Base-by-base conservation (phyloP, 2,329 filamentous ascomycete species). In the Sarocladiaceae sp. region DNA sequence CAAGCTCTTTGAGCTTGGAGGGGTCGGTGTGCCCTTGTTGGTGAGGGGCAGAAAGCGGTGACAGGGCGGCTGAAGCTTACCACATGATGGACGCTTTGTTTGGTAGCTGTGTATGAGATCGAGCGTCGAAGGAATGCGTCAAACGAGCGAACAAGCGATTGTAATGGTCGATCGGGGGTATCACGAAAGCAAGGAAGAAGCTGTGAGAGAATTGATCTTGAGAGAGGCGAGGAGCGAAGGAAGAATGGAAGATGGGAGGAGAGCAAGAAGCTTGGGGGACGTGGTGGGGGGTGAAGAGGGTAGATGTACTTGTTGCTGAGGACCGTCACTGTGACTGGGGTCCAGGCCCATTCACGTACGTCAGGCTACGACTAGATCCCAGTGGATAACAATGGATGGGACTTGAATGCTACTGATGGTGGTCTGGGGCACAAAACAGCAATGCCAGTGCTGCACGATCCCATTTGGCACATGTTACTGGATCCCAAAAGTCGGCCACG, bases 1-100 rank as follows among this genome's bases (percentile, higher is more conserved):
- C 3, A 15, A 4, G 4, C 22, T n/a, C 18, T n/a, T 44, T 4
- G 47, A 37, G 31, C 22, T 50, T 36, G 29, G 29, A 37, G 33
- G 47, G 47, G 47, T 36, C 20, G 22, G 17, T 37, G 18, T 50
- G 31, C 31, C 47, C 17, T 37, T 26, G 8, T 5, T 4, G 20
- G 31, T 37, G 29, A 50, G 47, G 47, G 47, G 47, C 29, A 28
- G 47, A 15, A 28, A 50, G 47, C 29, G 47, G 47, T 37, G 33
- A 37, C 29, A 31, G 33, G 47, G 26, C n/a, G 46, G 28, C n/a
- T 18, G 22, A 13, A 50, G 47, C 47, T 50, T 50, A 50, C 47
- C 47, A 50, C 47, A 50, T 50, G 47, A 25, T 50, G 47, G 47
- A 31, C 47, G 29, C 20, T 50, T 12, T 36, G 47, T 50, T 50